Evolutionary conservation across 108 stramenopile genomes (phyloP).

Genomic region (Skeletonema grethae): DNA sequence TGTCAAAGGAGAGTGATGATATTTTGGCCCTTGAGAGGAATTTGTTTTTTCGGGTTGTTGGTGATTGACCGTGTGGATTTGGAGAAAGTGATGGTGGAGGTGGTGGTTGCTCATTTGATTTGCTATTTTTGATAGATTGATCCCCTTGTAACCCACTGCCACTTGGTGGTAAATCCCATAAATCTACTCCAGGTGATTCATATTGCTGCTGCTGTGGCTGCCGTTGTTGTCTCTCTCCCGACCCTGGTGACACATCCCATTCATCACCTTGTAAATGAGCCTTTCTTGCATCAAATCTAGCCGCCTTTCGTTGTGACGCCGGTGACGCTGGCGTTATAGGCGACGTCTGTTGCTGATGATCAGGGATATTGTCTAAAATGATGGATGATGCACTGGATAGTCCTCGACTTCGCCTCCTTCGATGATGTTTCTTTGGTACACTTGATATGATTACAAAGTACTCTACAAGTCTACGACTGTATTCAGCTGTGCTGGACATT

Average conservation of each 20-base stretch:
- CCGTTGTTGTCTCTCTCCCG: not conserved
- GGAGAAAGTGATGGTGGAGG: constrained; percentile 5
- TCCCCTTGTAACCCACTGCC: not conserved
- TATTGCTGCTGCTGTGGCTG: constrained; percentile 2
- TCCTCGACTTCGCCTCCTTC: constrained; percentile 7
- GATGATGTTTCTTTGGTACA: constrained; percentile 28
- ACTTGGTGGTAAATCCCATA: constrained; percentile 1
- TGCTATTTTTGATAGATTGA: not conserved
- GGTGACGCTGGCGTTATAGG: constrained; percentile 5
- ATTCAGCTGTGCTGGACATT: constrained; percentile 13
- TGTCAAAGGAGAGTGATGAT: constrained; percentile 3
- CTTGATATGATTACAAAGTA: constrained; percentile 85
- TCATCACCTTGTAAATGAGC: constrained; percentile 21
- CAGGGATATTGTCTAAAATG: not conserved
- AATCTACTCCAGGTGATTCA: constrained; percentile 6
- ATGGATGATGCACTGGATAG: not conserved
- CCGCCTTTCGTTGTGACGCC: constrained; percentile 22
- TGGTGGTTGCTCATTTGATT: not conserved
- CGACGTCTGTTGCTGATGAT: constrained; percentile 4
- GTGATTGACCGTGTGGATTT: not conserved
- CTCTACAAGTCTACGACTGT: constrained; percentile 76
- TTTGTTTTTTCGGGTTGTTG: not conserved
- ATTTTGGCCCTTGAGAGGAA: not conserved
- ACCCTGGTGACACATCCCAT: constrained; percentile 4
- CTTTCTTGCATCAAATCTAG: constrained; percentile 39